Conservation (phyloP, 2,329 filamentous ascomycete species). For the Diplodia seriata region DNA sequence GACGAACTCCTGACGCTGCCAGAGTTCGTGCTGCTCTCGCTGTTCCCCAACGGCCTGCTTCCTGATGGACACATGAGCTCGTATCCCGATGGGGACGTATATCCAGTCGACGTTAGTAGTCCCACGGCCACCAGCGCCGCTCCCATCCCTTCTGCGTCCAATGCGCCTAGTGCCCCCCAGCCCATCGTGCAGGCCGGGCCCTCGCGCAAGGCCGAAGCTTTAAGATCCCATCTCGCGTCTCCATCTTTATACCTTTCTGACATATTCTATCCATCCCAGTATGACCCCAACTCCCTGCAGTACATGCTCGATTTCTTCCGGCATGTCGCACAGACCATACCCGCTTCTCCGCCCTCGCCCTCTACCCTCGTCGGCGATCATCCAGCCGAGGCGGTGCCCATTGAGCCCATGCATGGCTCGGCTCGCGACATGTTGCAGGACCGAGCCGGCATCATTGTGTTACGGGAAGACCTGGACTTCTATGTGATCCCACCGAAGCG, state of each 20-base stretch:
- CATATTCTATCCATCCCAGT: slow-evolving; percentile 69
- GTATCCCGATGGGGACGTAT: slow-evolving; percentile 90
- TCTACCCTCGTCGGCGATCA: slow-evolving; percentile 50
- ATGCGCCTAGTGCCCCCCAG: slow-evolving; percentile 32
- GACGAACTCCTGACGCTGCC: slow-evolving; percentile 95
- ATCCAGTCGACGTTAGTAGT: slow-evolving; percentile 90
- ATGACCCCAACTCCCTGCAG: slow-evolving; percentile 92
- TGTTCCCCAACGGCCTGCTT: slow-evolving; percentile 97
- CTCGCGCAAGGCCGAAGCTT: slow-evolving; percentile 46
- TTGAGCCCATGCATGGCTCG: slow-evolving; percentile 74
- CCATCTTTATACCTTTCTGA: slow-evolving; percentile 62
- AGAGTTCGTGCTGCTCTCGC: slow-evolving; percentile 95
- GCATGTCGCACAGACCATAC: slow-evolving; percentile 94
- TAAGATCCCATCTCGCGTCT: slow-evolving; percentile 50
- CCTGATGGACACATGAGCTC: slow-evolving; percentile 95
- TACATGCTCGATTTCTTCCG: slow-evolving; percentile 99
- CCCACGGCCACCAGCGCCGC: slow-evolving; percentile 3
- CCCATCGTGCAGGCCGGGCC: slow-evolving; percentile 43
- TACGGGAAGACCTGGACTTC: slow-evolving; percentile 95
- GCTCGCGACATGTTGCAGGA: slow-evolving; percentile 81
- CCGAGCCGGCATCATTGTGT: slow-evolving; percentile 92
- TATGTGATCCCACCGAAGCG: slow-evolving; percentile 89
- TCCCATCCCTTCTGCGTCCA: slow-evolving; percentile 39
- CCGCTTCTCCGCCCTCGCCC: slow-evolving; percentile 71
- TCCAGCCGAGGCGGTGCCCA: slow-evolving; percentile 63